These are phyloP conservation scores for Taphrina pruni DNA, from an alignment of 1,139 yeast genomes.

Conservation along the genomic window DNA sequence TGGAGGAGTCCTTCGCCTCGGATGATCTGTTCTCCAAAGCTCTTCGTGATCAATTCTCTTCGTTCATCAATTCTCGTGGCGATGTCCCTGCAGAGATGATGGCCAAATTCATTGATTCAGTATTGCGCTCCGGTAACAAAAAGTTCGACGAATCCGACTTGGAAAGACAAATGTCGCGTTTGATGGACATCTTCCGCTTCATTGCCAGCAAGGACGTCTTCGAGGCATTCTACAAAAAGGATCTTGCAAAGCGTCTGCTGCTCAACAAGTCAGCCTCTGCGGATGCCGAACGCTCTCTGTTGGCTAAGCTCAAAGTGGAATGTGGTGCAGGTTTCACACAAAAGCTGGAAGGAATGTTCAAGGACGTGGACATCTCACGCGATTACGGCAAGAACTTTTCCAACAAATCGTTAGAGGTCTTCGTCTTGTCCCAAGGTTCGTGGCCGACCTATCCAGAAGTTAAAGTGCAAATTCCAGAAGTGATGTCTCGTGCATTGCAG, in stretches of 20 bases:
- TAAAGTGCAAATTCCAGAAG: constrained; percentile 49
- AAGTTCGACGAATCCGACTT: constrained; percentile 46
- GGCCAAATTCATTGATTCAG: constrained; percentile 54
- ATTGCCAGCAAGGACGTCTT: constrained; percentile 53
- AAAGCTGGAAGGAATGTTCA: constrained; percentile 52
- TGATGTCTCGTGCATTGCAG: constrained; percentile 47
- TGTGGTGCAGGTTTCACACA: constrained; percentile 51
- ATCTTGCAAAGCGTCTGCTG: constrained; percentile 53
- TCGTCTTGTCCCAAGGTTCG: constrained; percentile 50
- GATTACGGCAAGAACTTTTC: constrained; percentile 44
- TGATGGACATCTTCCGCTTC: constrained; percentile 50
- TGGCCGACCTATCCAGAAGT: constrained; percentile 53
- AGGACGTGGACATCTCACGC: constrained; percentile 50
- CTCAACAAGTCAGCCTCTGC: constrained; percentile 49
- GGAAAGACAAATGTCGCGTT: constrained; percentile 46
- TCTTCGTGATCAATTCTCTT: constrained; percentile 47
- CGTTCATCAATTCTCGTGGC: constrained; percentile 47
- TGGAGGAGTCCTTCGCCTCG: constrained; percentile 41
- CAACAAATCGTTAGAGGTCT: constrained; percentile 48
- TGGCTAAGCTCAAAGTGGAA: constrained; percentile 50
- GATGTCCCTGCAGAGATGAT: constrained; percentile 49
- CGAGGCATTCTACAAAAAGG: constrained; percentile 52
- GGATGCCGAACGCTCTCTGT: constrained; percentile 49
- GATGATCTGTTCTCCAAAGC: constrained; percentile 44
- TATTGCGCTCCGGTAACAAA: constrained; percentile 48